These are phyloP conservation scores for Gossypium arboreum DNA, from an alignment of 345 rosid genomes.

Conservation along the genomic window DNA sequence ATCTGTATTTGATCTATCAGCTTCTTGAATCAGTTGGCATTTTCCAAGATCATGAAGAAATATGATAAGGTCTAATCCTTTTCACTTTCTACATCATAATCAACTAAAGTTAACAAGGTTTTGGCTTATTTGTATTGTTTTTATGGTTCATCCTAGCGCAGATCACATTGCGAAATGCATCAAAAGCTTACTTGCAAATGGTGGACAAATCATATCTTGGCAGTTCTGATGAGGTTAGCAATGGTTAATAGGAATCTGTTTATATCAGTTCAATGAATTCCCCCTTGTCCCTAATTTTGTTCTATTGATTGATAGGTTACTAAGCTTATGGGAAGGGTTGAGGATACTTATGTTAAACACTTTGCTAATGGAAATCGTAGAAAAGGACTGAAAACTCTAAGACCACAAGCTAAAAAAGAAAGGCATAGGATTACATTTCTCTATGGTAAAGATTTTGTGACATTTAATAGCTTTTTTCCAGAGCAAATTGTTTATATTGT, in stretches of 20 bases:
- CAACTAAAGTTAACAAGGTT: background rate
- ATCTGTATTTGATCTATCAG: slow-evolving; percentile 29
- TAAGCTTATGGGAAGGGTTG: slow-evolving; percentile 63
- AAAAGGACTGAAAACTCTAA: slow-evolving; percentile 56
- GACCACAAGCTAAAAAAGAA: slow-evolving; percentile 54
- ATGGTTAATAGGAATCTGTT: background rate
- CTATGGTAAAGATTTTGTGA: slow-evolving; percentile 38
- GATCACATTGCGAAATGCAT: slow-evolving; percentile 59
- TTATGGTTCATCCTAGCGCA: slow-evolving; percentile 17
- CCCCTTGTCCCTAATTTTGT: background rate
- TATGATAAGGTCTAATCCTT: slow-evolving; percentile 62
- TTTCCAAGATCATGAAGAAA: slow-evolving; percentile 84
- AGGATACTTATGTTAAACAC: slow-evolving; percentile 61
- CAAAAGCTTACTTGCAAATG: slow-evolving; percentile 52
- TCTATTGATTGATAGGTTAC: slow-evolving; percentile 36
- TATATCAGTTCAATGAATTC: background rate
- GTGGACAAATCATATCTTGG: slow-evolving; percentile 72
- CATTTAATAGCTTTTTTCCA: background rate
- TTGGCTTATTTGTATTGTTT: slow-evolving; percentile 7
- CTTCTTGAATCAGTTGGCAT: slow-evolving; percentile 66
- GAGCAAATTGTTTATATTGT: background rate
- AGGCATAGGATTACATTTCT: slow-evolving; percentile 63
- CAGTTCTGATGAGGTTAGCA: slow-evolving; percentile 62
- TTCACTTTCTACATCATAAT: background rate
- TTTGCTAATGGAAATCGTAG: slow-evolving; percentile 69